A percentile compares a stretch with the other conserved stretches of the same genome.
phyloP scores from a whole-genome alignment of 208 protist species.

The Acanthamoeba triangularis region DNA sequence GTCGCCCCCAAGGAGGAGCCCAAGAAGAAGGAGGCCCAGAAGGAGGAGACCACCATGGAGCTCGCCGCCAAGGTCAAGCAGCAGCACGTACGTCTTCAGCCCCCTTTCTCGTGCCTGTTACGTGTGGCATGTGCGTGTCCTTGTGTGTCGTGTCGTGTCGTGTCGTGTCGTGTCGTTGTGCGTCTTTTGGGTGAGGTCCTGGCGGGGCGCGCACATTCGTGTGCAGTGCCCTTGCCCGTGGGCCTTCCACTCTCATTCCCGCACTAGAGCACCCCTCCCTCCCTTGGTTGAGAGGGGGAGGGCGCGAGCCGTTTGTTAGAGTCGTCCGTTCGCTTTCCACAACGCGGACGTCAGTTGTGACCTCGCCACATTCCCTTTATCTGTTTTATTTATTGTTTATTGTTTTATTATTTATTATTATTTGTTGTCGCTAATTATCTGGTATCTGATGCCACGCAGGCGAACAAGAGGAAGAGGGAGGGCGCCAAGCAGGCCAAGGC shows the following conservation, averaged over 20 bases:
- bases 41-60: conserved; percentile 44
- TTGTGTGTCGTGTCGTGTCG: background rate
- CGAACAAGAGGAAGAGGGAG: conserved; percentile 49
- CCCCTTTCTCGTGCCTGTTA: background rate
- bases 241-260: background rate
- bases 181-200: background rate
- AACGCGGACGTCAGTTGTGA: background rate
- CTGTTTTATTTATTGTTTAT: background rate
- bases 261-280: background rate
- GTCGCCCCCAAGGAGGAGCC: conserved; percentile 55
- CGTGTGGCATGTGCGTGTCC: background rate
- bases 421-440: background rate
- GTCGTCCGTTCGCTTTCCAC: background rate
- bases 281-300: background rate
- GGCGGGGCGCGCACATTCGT: background rate
- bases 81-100: background rate
- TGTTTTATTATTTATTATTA: background rate
- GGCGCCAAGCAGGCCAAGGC: conserved; percentile 7
- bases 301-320: background rate
- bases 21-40: conserved; percentile 1
- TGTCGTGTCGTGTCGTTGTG: conserved; percentile 93
- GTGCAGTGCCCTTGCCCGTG: background rate
- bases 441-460: background rate
- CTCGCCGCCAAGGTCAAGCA: conserved; percentile 54
- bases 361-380: background rate